A percentile compares a stretch with the other conserved stretches of the same genome.
Conservation (phyloP, 2,329 filamentous ascomycete genomes). For the Fusarium buharicum region DNA sequence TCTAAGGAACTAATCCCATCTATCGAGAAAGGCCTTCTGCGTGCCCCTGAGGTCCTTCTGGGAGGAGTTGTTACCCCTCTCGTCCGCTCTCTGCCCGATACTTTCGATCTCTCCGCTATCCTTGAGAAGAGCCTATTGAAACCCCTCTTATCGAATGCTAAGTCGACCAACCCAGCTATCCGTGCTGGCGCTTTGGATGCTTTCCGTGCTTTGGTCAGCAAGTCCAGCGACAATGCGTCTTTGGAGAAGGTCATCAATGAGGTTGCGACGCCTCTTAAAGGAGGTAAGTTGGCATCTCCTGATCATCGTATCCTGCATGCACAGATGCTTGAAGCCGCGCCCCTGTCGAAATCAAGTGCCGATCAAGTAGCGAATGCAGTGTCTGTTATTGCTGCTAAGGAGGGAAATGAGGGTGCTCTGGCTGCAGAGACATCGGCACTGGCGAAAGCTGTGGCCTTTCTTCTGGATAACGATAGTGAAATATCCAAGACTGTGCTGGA, state of each 20-base stretch:
- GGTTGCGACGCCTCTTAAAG: slow-evolving; percentile 80
- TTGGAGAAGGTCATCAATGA: slow-evolving; percentile 80
- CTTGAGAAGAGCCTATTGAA: slow-evolving; percentile 81
- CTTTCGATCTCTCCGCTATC: slow-evolving; percentile 80
- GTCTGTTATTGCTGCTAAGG: slow-evolving; percentile 77
- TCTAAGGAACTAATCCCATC: slow-evolving; percentile 79
- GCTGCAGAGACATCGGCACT: slow-evolving; percentile 79
- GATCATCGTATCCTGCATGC: slow-evolving; percentile 88
- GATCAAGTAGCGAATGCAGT: slow-evolving; percentile 74
- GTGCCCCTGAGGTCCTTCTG: slow-evolving; percentile 89
- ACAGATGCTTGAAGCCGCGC: slow-evolving; percentile 77
- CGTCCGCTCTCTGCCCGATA: slow-evolving; percentile 72
- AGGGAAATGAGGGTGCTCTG: slow-evolving; percentile 87
- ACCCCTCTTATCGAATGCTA: slow-evolving; percentile 87
- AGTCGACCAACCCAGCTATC: slow-evolving; percentile 85
- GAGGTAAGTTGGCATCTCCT: slow-evolving; percentile 82
- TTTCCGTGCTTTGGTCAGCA: slow-evolving; percentile 75
- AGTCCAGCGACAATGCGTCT: slow-evolving; percentile 65
- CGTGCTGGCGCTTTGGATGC: slow-evolving; percentile 79
- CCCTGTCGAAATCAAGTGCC: slow-evolving; percentile 69
- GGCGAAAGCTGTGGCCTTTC: slow-evolving; percentile 69
- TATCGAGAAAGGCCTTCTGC: slow-evolving; percentile 87
- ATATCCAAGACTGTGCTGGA: slow-evolving; percentile 75
- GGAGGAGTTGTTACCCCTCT: slow-evolving; percentile 81
- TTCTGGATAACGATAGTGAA: slow-evolving; percentile 69